Base-by-base conservation (phyloP, 2,329 filamentous ascomycete species). In the Huntiella bhutanensis region DNA sequence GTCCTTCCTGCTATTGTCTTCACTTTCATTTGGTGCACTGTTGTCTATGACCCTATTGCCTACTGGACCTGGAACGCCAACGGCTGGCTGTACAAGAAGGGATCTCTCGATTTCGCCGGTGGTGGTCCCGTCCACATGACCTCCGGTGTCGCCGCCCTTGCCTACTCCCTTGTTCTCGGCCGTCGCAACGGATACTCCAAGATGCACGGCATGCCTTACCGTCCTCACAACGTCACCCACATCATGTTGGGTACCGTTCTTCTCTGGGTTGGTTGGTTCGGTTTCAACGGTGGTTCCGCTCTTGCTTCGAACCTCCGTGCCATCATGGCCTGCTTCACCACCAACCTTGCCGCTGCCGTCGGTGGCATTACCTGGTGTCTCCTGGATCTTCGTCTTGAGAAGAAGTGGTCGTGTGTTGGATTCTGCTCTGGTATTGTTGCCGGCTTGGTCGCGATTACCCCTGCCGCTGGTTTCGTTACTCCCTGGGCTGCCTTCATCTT, bases 261-360 rank as follows among this genome's bases (percentile, higher is more conserved):
- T 61, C 70, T 94, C 43, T 95, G 87, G 87, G 82, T 94, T 40
- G 86, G 87, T 49, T 95, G 86, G 87, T 91, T 94, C 59, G 87
- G 87, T 42, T 95, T 95, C 74, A 95, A 94, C 62, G 86, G 83
- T 46, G 87, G 87, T 51, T 73, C 80, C 3, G 87, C 85, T 2
- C 69, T 92, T 38, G 71, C 74, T 49, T 82, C 84, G 52, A 93
- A 91, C 65, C 66, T 93, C 54, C 82, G 87, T 50, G 82, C 87
- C 46, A 70, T 93, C 60, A 88, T 94, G 81, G 86, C 87, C 46
- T 82, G 81, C 55, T 74, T 91, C 43, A 82, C 88, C 52, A 94
- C 87, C 49, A 88, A 94, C 62, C 68, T 94, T 16, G 80, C 87
- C 40, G 87, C 87, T 15, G 83, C 77, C 34, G 74, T 83, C 19